phyloP scores from a whole-genome alignment of 2,329 filamentous ascomycete species.

The Exophiala aquamarina region DNA sequence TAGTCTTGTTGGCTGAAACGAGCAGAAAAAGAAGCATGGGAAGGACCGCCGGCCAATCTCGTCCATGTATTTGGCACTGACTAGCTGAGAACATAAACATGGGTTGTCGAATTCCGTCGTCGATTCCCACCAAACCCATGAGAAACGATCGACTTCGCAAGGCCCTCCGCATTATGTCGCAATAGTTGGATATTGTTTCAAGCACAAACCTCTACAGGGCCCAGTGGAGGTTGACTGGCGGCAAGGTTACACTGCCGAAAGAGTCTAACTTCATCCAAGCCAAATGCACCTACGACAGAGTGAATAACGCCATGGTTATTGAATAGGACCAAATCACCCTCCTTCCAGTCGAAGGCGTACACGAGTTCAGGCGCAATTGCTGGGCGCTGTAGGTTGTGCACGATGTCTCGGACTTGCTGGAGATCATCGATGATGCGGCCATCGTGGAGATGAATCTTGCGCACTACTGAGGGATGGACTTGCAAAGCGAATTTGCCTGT shows the following conservation, averaged over 20 bases:
- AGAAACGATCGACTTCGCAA: no score
- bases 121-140: no score
- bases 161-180: no score
- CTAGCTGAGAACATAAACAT: no score
- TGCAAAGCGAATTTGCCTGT: slow-evolving; percentile 70
- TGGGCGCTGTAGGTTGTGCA: slow-evolving; percentile 70
- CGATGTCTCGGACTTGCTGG: slow-evolving; percentile 63
- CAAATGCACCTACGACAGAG: slow-evolving; percentile 73
- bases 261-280: slow-evolving; percentile 69
- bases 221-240: slow-evolving; percentile 58
- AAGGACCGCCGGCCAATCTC: no score
- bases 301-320: slow-evolving; percentile 76
- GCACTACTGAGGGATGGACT: slow-evolving; percentile 70
- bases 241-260: slow-evolving; percentile 80
- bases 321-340: slow-evolving; percentile 75
- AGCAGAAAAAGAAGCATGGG: no score
- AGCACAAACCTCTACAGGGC: no score
- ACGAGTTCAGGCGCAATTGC: slow-evolving; percentile 67
- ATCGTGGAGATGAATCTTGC: slow-evolving; percentile 66
- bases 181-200: no score
- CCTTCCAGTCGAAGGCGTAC: slow-evolving; percentile 74
- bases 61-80: no score
- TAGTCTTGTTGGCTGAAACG: no score
- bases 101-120: no score
- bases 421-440: slow-evolving; percentile 70